Base-by-base conservation (phyloP, 2,329 filamentous ascomycete species). In the Monilinia aucupariae region DNA sequence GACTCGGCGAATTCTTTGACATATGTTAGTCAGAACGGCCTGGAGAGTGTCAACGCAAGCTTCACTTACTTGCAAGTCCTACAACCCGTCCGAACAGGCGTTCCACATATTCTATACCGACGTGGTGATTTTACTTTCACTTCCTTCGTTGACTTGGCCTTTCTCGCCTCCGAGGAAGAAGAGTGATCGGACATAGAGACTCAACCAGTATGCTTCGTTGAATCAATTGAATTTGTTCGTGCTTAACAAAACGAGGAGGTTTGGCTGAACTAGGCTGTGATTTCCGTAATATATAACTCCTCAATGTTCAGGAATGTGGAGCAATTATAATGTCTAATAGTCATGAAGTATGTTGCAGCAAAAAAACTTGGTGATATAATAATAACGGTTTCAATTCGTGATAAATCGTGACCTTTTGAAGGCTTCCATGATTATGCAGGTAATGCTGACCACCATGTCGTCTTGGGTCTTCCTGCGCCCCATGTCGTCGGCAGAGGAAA, bases 11-110 rank as follows among this genome's bases (percentile, higher is more conserved):
- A 71, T 69, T 54, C 71, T 73, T 55, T 10, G 34, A 48, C 47
- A 6, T 39, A 45, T 5, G n/a, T 65, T n/a, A 66, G 64, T 56
- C 47, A 10, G 17, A 32, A 47, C 20, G 3, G 1, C 27, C 10
- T 12, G 12, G 17, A 32, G 13, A 39, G 10, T 8, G 22, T 3
- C 17, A 30, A 34, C 4, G 9, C 17, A 8, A 43, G 3, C 9
- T 47, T 45, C 22, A 68, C 68, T 64, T 67, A 72, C 70, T 72
- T 72, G 70, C 70, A 72, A 58, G 70, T 72, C 27, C 68, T 61
- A 61, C 70, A 72, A 6, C 70, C 70, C 30, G 69, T 68, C 30
- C 69, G 64, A 22, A 68, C 69, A 17, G 70, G 70, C n/a, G 70
- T 72, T 50, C 70, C 70, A 65, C 70, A 72, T 20, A 70, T 67